A percentile compares a stretch with the other conserved stretches of the same genome.
Evolutionary conservation across 2,329 filamentous ascomycete genomes (phyloP).

Genomic region (Colletotrichum costaricense): DNA sequence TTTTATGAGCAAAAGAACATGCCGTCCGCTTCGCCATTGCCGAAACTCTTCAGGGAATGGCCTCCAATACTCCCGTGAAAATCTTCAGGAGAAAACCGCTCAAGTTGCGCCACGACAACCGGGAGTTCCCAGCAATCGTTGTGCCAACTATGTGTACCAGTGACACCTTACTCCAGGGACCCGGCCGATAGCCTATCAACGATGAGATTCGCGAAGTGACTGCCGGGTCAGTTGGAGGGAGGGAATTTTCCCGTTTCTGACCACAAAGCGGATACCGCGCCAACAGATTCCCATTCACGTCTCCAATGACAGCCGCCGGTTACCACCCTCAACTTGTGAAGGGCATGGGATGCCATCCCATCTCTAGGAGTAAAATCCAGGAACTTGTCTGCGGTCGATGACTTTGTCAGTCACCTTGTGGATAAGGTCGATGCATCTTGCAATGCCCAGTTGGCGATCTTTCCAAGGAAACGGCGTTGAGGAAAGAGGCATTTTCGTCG

Average conservation of each 20-base stretch:
- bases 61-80: slow-evolving; percentile 18
- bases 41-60: slow-evolving; percentile 10
- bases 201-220: slow-evolving; percentile 11
- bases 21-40: slow-evolving; percentile 11
- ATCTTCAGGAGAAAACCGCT: slow-evolving; percentile 26
- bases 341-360: slow-evolving; percentile 27
- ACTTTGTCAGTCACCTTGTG: neutral
- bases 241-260: neutral
- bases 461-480: slow-evolving; percentile 24
- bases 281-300: slow-evolving; percentile 16
- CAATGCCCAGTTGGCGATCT: slow-evolving; percentile 9
- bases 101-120: slow-evolving; percentile 10
- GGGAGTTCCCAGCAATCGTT: slow-evolving; percentile 9
- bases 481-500: slow-evolving; percentile 28
- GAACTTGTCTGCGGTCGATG: neutral
- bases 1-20: neutral
- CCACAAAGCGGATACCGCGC: slow-evolving; percentile 21
- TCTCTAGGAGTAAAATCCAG: slow-evolving; percentile 6
- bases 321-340: neutral
- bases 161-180: neutral
- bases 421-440: slow-evolving; percentile 2
- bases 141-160: neutral
- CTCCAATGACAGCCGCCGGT: slow-evolving; percentile 11
- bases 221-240: slow-evolving; percentile 17
- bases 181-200: slow-evolving; percentile 16